A percentile compares a stretch with the other conserved stretches of the same genome.
Evolutionary conservation across 768 basidiomycete genomes (phyloP).

Genomic region (Leccinum uliginosum): DNA sequence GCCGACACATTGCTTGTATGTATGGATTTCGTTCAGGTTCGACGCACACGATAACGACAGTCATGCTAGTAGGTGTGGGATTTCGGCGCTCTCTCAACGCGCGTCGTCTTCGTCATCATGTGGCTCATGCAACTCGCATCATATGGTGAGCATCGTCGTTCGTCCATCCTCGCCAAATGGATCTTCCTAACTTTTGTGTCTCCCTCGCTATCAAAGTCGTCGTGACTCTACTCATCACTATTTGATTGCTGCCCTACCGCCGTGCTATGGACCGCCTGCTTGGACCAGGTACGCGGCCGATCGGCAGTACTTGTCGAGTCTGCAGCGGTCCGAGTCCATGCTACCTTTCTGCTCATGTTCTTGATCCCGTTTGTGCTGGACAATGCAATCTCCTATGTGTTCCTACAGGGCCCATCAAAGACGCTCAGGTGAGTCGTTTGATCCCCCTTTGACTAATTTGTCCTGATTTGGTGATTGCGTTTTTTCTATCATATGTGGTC

Average conservation of each 20-base stretch:
- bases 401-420: conserved; percentile 34
- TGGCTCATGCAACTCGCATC: conserved; percentile 25
- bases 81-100: conserved; percentile 8
- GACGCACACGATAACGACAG: neutral
- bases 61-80: conserved; percentile 25
- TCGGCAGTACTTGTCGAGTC: conserved; percentile 27
- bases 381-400: conserved; percentile 26
- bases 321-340: conserved; percentile 27
- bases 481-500: neutral
- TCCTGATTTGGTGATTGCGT: neutral
- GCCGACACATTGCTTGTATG: conserved; percentile 25
- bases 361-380: conserved; percentile 24
- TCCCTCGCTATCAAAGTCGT: conserved; percentile 26
- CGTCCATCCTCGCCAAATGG: neutral
- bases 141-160: conserved; percentile 16
- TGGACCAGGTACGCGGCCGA: conserved; percentile 20
- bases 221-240: conserved; percentile 23
- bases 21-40: neutral
- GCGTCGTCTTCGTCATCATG: conserved; percentile 14
- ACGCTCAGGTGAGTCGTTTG: conserved; percentile 26
- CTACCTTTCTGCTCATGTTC: conserved; percentile 25
- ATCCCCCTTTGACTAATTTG: neutral
- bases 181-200: conserved; percentile 23
- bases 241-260: conserved; percentile 26
- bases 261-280: conserved; percentile 12